Percentiles rank a stretch among this genome's conserved stretches.
These are phyloP conservation scores for Brassica cretica DNA, from an alignment of 345 rosid genomes.

Conservation along the genomic window DNA sequence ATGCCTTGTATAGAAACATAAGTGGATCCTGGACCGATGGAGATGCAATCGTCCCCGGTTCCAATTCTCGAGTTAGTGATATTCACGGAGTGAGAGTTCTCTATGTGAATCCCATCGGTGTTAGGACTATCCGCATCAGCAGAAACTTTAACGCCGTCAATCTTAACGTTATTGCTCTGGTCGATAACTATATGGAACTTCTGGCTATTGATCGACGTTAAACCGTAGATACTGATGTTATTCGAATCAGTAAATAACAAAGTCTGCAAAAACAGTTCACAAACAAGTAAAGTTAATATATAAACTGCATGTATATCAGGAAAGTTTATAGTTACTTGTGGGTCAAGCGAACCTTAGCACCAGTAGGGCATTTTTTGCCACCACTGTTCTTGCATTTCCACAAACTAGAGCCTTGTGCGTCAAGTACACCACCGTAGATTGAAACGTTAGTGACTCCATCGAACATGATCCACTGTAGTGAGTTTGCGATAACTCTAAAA, in stretches of 20 bases:
- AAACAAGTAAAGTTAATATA: neutral
- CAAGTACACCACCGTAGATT: slow-evolving; percentile 60
- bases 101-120: slow-evolving; percentile 81
- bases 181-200: slow-evolving; percentile 60
- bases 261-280: slow-evolving; percentile 39
- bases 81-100: slow-evolving; percentile 50
- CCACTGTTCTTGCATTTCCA: slow-evolving; percentile 68
- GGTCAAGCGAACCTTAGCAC: slow-evolving; percentile 54
- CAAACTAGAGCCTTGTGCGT: slow-evolving; percentile 57
- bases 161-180: slow-evolving; percentile 50
- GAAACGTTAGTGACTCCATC: slow-evolving; percentile 50
- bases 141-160: slow-evolving; percentile 46
- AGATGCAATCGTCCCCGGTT: slow-evolving; percentile 87
- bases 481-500: slow-evolving; percentile 41
- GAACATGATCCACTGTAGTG: slow-evolving; percentile 54
- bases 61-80: slow-evolving; percentile 58
- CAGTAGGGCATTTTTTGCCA: slow-evolving; percentile 50
- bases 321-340: neutral
- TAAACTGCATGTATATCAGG: neutral
- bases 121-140: slow-evolving; percentile 71
- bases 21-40: slow-evolving; percentile 70
- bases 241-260: slow-evolving; percentile 52
- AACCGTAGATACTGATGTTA: slow-evolving; percentile 51
- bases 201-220: slow-evolving; percentile 71
- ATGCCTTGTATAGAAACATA: slow-evolving; percentile 53